These are phyloP conservation scores for Globisporangium parvum DNA, from an alignment of 352 stramenopile genomes.

Conservation along the genomic window DNA sequence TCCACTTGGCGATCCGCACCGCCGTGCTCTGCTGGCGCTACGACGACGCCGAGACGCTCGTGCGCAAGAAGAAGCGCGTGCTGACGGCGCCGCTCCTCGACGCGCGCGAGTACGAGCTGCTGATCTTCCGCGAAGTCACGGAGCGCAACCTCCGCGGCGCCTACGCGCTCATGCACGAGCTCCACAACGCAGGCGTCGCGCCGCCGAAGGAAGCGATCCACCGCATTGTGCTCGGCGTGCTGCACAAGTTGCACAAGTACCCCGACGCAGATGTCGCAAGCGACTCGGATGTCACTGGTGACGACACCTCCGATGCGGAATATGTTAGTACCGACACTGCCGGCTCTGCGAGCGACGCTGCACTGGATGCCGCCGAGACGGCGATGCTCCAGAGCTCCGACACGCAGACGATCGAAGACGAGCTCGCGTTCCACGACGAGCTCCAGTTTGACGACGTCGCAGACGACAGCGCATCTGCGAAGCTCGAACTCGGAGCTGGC, in stretches of 20 bases:
- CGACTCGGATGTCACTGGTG: not conserved
- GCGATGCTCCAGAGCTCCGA: conserved; percentile 33
- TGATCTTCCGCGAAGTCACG: conserved; percentile 60
- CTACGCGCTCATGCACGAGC: conserved; percentile 65
- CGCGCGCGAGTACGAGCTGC: conserved; percentile 50
- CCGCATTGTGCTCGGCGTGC: conserved; percentile 52
- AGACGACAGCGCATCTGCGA: conserved; percentile 13
- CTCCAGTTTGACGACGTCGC: conserved; percentile 37
- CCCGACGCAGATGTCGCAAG: not conserved
- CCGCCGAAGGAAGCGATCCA: conserved; percentile 67
- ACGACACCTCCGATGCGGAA: conserved; percentile 5
- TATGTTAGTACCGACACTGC: conserved; percentile 11
- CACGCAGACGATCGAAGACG: conserved; percentile 38
- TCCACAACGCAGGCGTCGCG: conserved; percentile 71
- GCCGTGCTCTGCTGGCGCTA: conserved; percentile 53
- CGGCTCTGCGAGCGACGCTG: conserved; percentile 7
- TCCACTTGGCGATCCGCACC: conserved; percentile 50
- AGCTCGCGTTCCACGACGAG: conserved; percentile 28
- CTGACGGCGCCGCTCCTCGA: conserved; percentile 21
- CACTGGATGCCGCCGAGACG: conserved; percentile 13
- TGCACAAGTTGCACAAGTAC: conserved; percentile 34
- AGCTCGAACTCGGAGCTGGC: conserved; percentile 26
- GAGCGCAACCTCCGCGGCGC: conserved; percentile 40
- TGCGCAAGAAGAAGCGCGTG: conserved; percentile 48
- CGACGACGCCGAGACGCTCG: conserved; percentile 43